phyloP scores from a whole-genome alignment of 106 monocot species.

The Agapanthus africanus region DNA sequence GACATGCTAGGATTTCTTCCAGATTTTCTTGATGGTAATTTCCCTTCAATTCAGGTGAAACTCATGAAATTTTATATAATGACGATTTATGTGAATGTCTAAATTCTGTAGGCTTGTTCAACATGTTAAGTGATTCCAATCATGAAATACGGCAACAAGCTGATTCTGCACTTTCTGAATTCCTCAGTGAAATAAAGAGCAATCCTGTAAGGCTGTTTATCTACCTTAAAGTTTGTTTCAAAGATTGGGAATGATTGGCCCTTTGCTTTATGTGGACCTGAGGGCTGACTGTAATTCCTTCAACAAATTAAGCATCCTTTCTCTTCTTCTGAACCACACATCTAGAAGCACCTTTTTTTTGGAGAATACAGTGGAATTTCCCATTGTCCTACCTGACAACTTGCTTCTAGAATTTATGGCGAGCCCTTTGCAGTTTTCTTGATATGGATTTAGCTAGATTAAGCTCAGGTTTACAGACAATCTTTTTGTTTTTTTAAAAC shows the following conservation, averaged over 20 bases:
- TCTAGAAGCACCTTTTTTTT: too few species aligned
- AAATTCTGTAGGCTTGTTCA: conserved; percentile 64
- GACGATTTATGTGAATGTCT: neutral
- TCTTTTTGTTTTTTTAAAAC: neutral
- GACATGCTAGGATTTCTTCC: conserved; percentile 99
- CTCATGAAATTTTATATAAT: neutral
- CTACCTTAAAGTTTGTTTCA: neutral
- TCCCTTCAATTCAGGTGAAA: conserved; percentile 1
- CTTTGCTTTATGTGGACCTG: neutral
- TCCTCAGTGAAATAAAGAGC: conserved; percentile 89
- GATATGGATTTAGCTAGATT: neutral
- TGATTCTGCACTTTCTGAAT: conserved; percentile 88
- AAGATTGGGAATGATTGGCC: neutral
- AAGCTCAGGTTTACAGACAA: neutral
- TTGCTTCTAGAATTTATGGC: neutral
- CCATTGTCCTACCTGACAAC: neutral
- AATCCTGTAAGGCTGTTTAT: conserved; percentile 60
- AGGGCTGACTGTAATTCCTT: neutral
- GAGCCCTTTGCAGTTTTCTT: neutral
- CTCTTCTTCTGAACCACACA: neutral
- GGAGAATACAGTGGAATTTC: too few species aligned
- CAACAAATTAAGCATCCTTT: neutral
- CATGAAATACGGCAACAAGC: conserved; percentile 93
- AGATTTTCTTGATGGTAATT: conserved; percentile 96
- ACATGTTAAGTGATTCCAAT: conserved; percentile 94